These are phyloP conservation scores for Petrea volubilis DNA, from an alignment of 257 asterid species.

Conservation along the genomic window DNA sequence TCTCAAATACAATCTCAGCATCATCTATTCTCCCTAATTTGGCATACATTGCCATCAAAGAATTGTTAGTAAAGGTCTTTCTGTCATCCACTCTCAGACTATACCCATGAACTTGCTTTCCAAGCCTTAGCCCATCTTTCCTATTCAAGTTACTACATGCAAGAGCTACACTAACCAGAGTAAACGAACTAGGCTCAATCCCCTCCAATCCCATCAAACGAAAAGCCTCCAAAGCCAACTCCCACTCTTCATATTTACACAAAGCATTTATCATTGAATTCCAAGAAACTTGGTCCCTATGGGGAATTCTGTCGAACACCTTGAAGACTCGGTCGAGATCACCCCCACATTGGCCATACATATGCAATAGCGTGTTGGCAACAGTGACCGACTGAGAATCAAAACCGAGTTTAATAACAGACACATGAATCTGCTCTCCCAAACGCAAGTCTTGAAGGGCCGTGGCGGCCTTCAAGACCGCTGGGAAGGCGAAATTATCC, in stretches of 20 bases:
- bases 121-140: conserved; percentile 65
- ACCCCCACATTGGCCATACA: conserved; percentile 60
- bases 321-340: conserved; percentile 46
- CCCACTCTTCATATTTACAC: conserved; percentile 77
- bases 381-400: conserved; percentile 59
- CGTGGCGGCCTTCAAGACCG: conserved; percentile 70
- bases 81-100: conserved; percentile 56
- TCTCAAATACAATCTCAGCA: conserved; percentile 55
- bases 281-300: conserved; percentile 86
- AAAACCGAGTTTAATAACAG: conserved; percentile 59
- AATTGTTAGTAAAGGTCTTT: conserved; percentile 63
- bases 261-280: conserved; percentile 73
- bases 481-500: conserved; percentile 78
- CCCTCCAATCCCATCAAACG: conserved; percentile 62
- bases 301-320: conserved; percentile 74
- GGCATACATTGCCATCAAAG: conserved; percentile 87
- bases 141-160: conserved; percentile 71
- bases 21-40: conserved; percentile 63
- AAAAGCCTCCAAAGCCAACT: conserved; percentile 63
- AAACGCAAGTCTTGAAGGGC: conserved; percentile 59
- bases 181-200: conserved; percentile 67
- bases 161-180: conserved; percentile 70
- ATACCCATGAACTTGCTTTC: conserved; percentile 78
- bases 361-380: conserved; percentile 65
- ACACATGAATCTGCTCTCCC: conserved; percentile 70